Base-by-base conservation (phyloP, 768 basidiomycete genomes). In the Boletus tomentosulus region DNA sequence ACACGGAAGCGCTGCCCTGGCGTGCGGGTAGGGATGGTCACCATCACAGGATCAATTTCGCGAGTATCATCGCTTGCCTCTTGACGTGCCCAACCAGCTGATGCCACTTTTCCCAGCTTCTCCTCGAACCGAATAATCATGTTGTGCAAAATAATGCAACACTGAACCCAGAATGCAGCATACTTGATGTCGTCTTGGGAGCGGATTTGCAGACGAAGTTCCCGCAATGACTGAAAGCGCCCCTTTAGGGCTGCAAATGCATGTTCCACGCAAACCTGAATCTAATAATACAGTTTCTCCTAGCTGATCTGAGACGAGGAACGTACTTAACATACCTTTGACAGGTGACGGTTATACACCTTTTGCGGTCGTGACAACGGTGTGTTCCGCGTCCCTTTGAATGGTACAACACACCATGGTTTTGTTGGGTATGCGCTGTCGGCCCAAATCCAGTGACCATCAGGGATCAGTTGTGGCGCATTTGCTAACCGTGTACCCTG, bases 361-460 rank as follows among this genome's bases (percentile, higher is more conserved):
- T 55, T 60, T 9, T 60, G 60, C 6, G 6, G 22, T 3, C 2
- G 8, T n/a, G 50, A 45, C 6, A 53, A 30, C 0, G 6, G 13
- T 2, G 6, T 1, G 0, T 4, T 41, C 33, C 5, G 0, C 1
- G 4, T 27, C 1, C 4, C 41, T 31, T 58, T 58, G 2, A 57
- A 55, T 3, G 49, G 53, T 1, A 55, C 19, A 0, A 55, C 39
- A 27, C 56, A 55, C 56, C 56, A 60, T 3, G 33, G 13, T 13
- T 42, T 37, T 6, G 13, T 45, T 15, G 59, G 48, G 19, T 62
- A 62, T 16, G 59, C 50, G 2, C 47, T 62, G 9, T 62, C 51
- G 0, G 25, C 59, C 56, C 56, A 62, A 0, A 62, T 50, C 54
- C 57, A 62, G 13, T 62, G 48, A 0, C 22, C 35, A 3, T 38